Evolutionary conservation across 768 basidiomycete genomes (phyloP).

Genomic region (Boletellus emodensis): DNA sequence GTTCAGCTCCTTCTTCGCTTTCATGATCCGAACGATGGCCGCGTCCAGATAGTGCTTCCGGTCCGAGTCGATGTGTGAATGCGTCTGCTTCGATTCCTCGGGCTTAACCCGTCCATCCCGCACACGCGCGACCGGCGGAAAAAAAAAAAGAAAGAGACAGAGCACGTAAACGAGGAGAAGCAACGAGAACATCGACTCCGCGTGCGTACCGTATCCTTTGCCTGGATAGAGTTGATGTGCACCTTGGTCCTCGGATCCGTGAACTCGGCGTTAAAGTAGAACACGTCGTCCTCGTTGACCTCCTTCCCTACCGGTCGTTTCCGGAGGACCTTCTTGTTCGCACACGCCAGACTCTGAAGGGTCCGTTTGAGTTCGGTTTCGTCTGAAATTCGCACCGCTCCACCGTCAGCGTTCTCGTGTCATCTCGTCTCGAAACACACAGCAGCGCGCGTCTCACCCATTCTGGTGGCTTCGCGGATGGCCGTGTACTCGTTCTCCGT

Average conservation of each 20-base stretch:
- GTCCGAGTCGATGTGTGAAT: slow-evolving; percentile 81
- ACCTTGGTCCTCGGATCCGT: slow-evolving; percentile 73
- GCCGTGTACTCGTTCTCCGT: slow-evolving; percentile 58
- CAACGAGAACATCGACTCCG: neutral
- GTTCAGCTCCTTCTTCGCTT: slow-evolving; percentile 78
- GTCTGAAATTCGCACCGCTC: slow-evolving; percentile 39
- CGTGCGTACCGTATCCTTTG: slow-evolving; percentile 74
- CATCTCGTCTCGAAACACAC: neutral
- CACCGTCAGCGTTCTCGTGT: neutral
- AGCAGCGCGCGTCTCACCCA: slow-evolving; percentile 50
- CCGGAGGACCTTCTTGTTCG: slow-evolving; percentile 80
- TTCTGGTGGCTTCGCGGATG: slow-evolving; percentile 60
- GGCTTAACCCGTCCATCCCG: slow-evolving; percentile 43
- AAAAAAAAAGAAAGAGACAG: neutral
- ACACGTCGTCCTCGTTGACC: slow-evolving; percentile 70
- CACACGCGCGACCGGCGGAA: too few relatives aligned
- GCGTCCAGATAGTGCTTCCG: slow-evolving; percentile 85
- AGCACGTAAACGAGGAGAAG: neutral
- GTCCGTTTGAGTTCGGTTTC: slow-evolving; percentile 73
- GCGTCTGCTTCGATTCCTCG: slow-evolving; percentile 83
- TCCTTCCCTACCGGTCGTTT: slow-evolving; percentile 80
- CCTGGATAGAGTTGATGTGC: slow-evolving; percentile 95
- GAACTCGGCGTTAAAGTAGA: slow-evolving; percentile 81
- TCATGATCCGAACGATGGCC: slow-evolving; percentile 97
- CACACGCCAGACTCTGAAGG: slow-evolving; percentile 89